These are phyloP conservation scores for Pythium coloratum DNA, from an alignment of 352 stramenopile species.

Conservation along the genomic window DNA sequence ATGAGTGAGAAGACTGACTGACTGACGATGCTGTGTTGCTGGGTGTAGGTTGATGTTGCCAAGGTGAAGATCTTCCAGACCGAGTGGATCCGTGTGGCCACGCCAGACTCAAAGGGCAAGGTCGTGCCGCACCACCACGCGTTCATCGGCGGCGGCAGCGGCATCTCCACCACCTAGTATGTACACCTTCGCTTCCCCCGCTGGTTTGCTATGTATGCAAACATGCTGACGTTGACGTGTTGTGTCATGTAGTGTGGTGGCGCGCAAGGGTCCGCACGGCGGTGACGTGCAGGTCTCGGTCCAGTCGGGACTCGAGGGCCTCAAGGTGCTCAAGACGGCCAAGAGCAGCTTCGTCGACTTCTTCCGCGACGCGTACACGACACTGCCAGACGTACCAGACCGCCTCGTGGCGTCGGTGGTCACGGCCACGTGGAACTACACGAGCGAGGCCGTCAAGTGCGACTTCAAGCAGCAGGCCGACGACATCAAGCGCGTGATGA, in stretches of 20 bases:
- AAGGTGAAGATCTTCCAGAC: slow-evolving; percentile 80
- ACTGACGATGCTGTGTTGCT: not conserved
- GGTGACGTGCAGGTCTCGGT: slow-evolving; percentile 45
- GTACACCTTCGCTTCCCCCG: slow-evolving; percentile 19
- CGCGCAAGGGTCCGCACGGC: slow-evolving; percentile 40
- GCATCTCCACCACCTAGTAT: slow-evolving; percentile 61
- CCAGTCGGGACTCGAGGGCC: slow-evolving; percentile 54
- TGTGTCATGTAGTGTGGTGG: slow-evolving; percentile 41
- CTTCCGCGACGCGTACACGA: slow-evolving; percentile 81
- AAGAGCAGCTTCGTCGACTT: slow-evolving; percentile 89
- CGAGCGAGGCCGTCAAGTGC: slow-evolving; percentile 32
- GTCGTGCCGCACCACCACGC: slow-evolving; percentile 68
- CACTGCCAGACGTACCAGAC: slow-evolving; percentile 72
- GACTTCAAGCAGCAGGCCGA: slow-evolving; percentile 46
- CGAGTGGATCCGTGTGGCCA: slow-evolving; percentile 64
- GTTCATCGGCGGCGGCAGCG: slow-evolving; percentile 62
- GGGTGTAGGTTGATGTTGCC: slow-evolving; percentile 54
- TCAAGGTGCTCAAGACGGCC: slow-evolving; percentile 89
- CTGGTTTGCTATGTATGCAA: not conserved
- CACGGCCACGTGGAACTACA: slow-evolving; percentile 78
- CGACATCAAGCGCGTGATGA: slow-evolving; percentile 63
- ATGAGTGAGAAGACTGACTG: not conserved
- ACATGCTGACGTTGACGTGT: not conserved
- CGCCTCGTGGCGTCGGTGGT: slow-evolving; percentile 77
- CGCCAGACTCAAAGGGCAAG: slow-evolving; percentile 53